These are phyloP conservation scores for Xylaria intraflava DNA, from an alignment of 495 filamentous ascomycete species.

Conservation along the genomic window DNA sequence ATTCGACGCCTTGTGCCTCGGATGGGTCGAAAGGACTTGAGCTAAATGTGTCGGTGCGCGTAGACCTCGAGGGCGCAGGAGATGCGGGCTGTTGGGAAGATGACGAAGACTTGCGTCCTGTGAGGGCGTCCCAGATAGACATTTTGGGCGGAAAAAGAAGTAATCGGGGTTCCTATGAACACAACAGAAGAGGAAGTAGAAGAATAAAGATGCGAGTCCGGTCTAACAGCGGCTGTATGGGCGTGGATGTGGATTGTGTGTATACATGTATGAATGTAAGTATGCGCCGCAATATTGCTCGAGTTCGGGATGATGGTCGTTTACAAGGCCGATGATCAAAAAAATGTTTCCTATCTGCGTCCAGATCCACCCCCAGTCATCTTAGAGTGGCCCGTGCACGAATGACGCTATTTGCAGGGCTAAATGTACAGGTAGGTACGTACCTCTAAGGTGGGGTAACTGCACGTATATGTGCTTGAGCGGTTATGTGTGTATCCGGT, in stretches of 20 bases:
- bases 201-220: neutral
- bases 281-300: neutral
- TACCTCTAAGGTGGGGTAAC: neutral
- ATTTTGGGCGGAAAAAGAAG: constrained; percentile 33
- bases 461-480: no score
- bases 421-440: no score
- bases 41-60: constrained; percentile 44
- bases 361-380: neutral
- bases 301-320: constrained; percentile 6
- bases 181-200: constrained; percentile 4
- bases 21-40: constrained; percentile 60
- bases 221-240: neutral
- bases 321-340: neutral
- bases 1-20: constrained; percentile 68
- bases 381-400: constrained; percentile 5
- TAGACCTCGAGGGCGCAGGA: constrained; percentile 22
- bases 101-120: constrained; percentile 65
- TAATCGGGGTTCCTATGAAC: constrained; percentile 1
- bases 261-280: neutral
- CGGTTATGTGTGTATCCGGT: no score
- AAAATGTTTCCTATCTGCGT: constrained; percentile 7
- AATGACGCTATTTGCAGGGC: neutral
- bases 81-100: constrained; percentile 30
- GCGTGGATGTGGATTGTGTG: neutral
- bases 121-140: constrained; percentile 83